phyloP scores from a whole-genome alignment of 768 basidiomycete genomes.

The Scleroderma bovista region DNA sequence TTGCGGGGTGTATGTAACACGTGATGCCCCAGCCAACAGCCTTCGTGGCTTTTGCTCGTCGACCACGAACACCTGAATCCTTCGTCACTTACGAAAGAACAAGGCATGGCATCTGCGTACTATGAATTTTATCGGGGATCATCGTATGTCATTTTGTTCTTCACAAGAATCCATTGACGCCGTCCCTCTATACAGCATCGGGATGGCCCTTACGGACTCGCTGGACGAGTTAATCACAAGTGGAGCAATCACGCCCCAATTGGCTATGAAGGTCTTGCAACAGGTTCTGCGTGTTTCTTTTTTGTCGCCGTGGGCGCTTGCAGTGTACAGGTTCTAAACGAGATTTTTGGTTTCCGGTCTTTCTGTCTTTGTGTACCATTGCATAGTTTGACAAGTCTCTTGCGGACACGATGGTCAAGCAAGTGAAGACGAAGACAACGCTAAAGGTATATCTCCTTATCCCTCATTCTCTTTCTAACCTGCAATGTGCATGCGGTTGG shows the following conservation, averaged over 20 bases:
- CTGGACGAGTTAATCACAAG: conserved; percentile 97
- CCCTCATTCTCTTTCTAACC: conserved; percentile 11
- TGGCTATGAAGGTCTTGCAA: conserved; percentile 97
- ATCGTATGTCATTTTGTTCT: conserved; percentile 53
- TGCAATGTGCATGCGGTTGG: not conserved
- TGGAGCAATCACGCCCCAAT: conserved; percentile 93
- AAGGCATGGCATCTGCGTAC: conserved; percentile 75
- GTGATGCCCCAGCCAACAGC: too few species aligned
- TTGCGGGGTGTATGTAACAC: too few species aligned
- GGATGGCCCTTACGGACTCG: conserved; percentile 95
- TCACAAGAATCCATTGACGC: not conserved
- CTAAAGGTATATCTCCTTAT: conserved; percentile 63
- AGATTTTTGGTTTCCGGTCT: not conserved
- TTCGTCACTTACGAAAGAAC: not conserved
- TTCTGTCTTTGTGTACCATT: not conserved
- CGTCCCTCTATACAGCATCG: conserved; percentile 56
- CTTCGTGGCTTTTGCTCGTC: too few species aligned
- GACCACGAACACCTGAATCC: too few species aligned
- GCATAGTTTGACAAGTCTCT: conserved; percentile 92
- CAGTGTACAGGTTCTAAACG: not conserved
- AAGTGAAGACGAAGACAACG: conserved; percentile 91
- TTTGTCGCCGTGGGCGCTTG: conserved; percentile 7
- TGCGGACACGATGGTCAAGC: conserved; percentile 87
- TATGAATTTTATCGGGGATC: conserved; percentile 92
- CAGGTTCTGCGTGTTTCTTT: conserved; percentile 55